phyloP scores from a whole-genome alignment of 1,284 basidiomycete species.

The Melampsora americana region DNA sequence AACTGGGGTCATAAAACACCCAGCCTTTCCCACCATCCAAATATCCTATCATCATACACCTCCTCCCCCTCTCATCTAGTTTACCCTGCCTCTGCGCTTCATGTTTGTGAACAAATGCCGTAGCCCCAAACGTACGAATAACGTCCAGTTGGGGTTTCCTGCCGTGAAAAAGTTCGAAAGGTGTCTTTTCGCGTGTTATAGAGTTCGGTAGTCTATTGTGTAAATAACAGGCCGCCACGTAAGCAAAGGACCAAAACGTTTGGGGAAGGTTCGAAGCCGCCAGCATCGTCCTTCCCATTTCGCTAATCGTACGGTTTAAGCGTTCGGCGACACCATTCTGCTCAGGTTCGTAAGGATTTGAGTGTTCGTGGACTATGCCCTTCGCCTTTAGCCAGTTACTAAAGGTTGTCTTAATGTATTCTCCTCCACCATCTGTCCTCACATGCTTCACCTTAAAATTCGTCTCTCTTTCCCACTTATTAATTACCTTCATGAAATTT shows the following conservation, averaged over 20 bases:
- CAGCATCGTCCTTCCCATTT: background rate
- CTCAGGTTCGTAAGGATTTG: background rate
- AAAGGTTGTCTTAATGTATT: no score
- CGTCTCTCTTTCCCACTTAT: background rate
- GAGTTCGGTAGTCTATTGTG: background rate
- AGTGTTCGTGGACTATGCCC: background rate
- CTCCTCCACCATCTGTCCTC: constrained; percentile 1
- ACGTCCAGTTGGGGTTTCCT: no score
- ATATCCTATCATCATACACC: no score
- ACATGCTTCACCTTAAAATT: background rate
- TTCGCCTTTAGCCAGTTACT: background rate
- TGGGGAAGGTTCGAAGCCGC: no score
- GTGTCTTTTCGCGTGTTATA: background rate
- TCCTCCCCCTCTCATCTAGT: background rate
- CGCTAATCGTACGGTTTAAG: background rate
- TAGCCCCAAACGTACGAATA: background rate
- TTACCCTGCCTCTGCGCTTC: background rate
- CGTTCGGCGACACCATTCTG: background rate
- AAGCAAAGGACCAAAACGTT: no score
- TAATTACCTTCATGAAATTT: background rate
- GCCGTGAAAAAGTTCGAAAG: constrained; percentile 2
- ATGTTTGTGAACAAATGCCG: background rate
- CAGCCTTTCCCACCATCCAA: constrained; percentile 1
- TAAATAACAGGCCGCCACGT: background rate
- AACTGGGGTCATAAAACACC: background rate